Conservation (phyloP, 2,329 filamentous ascomycete species). For the Diaporthe batatas region DNA sequence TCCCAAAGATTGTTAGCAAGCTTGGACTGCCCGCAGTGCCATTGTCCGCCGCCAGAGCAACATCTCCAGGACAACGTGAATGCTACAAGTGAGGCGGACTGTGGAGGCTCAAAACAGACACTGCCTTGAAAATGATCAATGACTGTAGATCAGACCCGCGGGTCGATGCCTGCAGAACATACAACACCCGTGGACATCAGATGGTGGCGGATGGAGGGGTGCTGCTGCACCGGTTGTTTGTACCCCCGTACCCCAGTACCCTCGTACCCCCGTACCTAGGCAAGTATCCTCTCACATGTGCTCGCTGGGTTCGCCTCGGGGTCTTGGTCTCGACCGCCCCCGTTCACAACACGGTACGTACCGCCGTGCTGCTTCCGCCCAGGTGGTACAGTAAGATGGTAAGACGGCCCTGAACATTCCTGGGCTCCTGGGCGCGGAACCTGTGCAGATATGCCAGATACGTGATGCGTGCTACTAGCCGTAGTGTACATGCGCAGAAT, state of each 20-base stretch:
- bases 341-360: slow-evolving; percentile 2
- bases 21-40: background rate
- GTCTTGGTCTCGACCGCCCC: slow-evolving; percentile 14
- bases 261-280: no score
- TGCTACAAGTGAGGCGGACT: background rate
- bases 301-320: slow-evolving; percentile 22
- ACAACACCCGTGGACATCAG: no score
- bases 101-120: background rate
- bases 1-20: background rate
- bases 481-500: background rate
- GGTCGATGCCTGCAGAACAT: background rate
- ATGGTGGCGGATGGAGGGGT: background rate
- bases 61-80: background rate
- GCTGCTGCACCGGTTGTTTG: background rate
- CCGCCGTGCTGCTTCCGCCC: background rate
- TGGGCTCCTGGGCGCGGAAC: background rate
- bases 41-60: background rate
- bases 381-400: background rate
- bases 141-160: background rate
- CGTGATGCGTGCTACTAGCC: no score
- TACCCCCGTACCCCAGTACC: no score
- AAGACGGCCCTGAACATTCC: slow-evolving; percentile 5
- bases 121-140: background rate
- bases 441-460: no score
- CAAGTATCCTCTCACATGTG: background rate